A percentile compares a stretch with the other conserved stretches of the same genome.
These are phyloP conservation scores for Elsinoe batatas DNA, from an alignment of 2,329 filamentous ascomycete genomes.

Conservation along the genomic window DNA sequence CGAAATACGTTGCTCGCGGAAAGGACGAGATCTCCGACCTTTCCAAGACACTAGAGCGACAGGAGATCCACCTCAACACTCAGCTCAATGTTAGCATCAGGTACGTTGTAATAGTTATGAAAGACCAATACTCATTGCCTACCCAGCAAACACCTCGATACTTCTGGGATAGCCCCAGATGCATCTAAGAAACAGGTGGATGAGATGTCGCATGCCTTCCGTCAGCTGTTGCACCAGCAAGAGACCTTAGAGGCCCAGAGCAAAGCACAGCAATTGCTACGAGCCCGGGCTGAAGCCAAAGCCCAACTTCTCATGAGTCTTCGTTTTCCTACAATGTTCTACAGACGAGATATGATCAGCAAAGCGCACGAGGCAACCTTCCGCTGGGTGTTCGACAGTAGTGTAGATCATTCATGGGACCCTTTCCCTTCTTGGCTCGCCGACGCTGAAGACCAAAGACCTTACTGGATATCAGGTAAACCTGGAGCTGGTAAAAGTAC, in stretches of 20 bases:
- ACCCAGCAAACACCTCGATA: background rate
- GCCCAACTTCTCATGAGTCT: background rate
- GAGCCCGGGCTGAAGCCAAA: background rate
- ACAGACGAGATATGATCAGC: background rate
- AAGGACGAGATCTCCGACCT: background rate
- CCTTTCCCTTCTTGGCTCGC: background rate
- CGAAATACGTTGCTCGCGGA: background rate
- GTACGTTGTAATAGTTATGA: background rate
- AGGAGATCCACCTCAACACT: background rate
- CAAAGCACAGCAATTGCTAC: background rate
- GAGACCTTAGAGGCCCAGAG: background rate
- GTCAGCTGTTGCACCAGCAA: background rate
- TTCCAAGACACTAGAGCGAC: background rate
- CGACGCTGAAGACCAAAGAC: background rate
- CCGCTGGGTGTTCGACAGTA: background rate
- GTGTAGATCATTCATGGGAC: background rate
- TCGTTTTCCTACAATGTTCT: background rate
- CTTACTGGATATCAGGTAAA: background rate
- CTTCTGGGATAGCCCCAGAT: background rate
- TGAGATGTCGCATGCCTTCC: background rate
- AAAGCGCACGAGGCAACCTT: background rate
- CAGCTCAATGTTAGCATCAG: background rate
- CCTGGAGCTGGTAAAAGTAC: background rate
- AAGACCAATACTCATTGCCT: background rate
- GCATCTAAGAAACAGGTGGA: background rate